Conservation (phyloP, 495 filamentous ascomycete genomes). For the Cladorrhinum samala region DNA sequence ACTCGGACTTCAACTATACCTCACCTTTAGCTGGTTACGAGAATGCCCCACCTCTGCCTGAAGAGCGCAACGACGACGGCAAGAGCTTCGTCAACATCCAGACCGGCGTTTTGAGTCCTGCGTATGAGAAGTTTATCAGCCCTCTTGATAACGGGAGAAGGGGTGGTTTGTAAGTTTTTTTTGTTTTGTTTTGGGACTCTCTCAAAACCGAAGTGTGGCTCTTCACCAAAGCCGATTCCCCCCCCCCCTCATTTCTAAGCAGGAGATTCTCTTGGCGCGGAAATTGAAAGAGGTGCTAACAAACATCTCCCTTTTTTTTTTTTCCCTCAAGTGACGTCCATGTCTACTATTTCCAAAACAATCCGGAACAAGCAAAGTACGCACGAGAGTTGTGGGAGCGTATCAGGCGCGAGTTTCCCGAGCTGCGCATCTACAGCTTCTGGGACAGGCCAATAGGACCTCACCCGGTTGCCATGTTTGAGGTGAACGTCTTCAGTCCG, state of each 20-base stretch:
- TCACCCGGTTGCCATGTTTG: slow-evolving; percentile 83
- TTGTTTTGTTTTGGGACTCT: background rate
- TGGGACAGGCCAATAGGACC: slow-evolving; percentile 76
- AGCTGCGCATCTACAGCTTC: slow-evolving; percentile 73
- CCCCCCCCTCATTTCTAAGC: background rate
- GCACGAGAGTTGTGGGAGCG: slow-evolving; percentile 69
- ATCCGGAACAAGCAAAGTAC: slow-evolving; percentile 55
- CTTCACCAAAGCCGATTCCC: no score
- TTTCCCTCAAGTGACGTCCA: slow-evolving; percentile 57
- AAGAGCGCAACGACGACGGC: slow-evolving; percentile 59
- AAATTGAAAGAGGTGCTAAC: no score
- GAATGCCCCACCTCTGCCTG: slow-evolving; percentile 51
- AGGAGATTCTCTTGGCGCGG: no score
- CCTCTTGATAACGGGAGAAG: slow-evolving; percentile 55
- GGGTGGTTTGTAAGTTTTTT: slow-evolving; percentile 50
- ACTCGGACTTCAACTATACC: slow-evolving; percentile 45
- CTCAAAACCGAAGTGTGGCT: no score
- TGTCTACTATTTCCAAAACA: slow-evolving; percentile 70
- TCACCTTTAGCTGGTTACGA: slow-evolving; percentile 66
- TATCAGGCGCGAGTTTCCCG: slow-evolving; percentile 80
- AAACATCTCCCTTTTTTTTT: background rate
- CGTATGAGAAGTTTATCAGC: slow-evolving; percentile 59
- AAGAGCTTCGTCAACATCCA: slow-evolving; percentile 59
- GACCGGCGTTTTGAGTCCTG: slow-evolving; percentile 50
- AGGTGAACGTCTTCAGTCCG: slow-evolving; percentile 82